Base-by-base conservation (phyloP, 257 asterid genomes). In the Marsdenia floribunda region DNA sequence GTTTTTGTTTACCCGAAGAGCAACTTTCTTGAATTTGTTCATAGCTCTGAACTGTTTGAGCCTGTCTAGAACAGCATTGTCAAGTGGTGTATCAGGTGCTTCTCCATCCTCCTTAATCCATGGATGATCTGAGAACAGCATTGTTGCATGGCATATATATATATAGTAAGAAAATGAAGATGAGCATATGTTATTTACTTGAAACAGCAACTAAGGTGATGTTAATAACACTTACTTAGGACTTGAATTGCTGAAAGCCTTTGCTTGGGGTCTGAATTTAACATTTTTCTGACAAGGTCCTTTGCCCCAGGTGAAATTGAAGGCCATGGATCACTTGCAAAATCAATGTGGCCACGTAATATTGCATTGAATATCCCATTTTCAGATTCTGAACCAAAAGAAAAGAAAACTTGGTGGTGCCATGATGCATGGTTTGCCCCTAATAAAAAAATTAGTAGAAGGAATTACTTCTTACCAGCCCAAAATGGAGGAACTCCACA, bases 301-400 rank as follows among this genome's bases (percentile, higher is more conserved):
- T 94, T 94, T 53, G 99, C 99, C 66, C 96, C 97, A 6, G 68
- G 71, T 0, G 99, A 95, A 78, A 95, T 89, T 21, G 96, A 73
- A 64, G 99, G 98, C 99, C 98, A 95, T 21, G 99, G 99, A 71
- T 95, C 98, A 18, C 88, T 80, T 15, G 90, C 78, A 76, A 95
- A 95, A 81, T 95, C 98, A 10, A 95, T 14, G 24, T 92, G 99
- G 2, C 94, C 97, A 3, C 92, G 82, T 78, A 95, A 74, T 21
- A 95, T 95, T 9, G 97, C 88, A 33, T 88, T 95, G 89, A 95
- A 95, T 84, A 94, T 94, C 70, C 97, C 99, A 46, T 90, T 87
- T 82, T 94, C 99, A 49, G 97, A 85, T 74, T 94, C 97, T 83
- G 88, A 73, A 37, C 40, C 29, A 70, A 1, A 58, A 16, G 5